phyloP scores from a whole-genome alignment of 106 monocot genomes.

The Allium sativum region DNA sequence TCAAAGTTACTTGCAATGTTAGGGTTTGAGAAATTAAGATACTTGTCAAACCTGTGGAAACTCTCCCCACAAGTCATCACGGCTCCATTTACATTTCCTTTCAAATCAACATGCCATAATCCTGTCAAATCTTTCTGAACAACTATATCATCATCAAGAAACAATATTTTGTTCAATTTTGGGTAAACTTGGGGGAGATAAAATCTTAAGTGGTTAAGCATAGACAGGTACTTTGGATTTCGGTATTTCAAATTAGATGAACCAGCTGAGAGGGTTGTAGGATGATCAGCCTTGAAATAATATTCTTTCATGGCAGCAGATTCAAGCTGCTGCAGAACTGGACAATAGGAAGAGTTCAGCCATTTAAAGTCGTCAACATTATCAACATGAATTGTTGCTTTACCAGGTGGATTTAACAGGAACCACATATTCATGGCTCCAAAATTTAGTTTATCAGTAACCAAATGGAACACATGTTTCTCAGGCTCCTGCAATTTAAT shows the following conservation, averaged over 20 bases:
- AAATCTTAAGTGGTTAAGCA: constrained; percentile 69
- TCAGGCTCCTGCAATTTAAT: constrained; percentile 55
- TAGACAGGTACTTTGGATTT: constrained; percentile 68
- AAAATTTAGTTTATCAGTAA: constrained; percentile 78
- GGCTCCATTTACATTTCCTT: constrained; percentile 65
- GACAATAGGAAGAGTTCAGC: constrained; percentile 74
- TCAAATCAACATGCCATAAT: constrained; percentile 47
- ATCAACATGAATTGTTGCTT: constrained; percentile 70
- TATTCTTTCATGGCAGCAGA: constrained; percentile 77
- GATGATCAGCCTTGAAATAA: constrained; percentile 60
- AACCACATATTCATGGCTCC: constrained; percentile 94
- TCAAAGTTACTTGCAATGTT: constrained; percentile 51
- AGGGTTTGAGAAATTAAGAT: constrained; percentile 64
- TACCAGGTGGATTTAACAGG: constrained; percentile 60
- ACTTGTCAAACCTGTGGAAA: constrained; percentile 62
- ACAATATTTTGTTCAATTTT: constrained; percentile 58
- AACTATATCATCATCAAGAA: constrained; percentile 73
- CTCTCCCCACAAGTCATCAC: constrained; percentile 72
- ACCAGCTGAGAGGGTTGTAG: constrained; percentile 59
- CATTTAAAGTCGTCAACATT: constrained; percentile 81
- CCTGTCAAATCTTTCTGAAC: constrained; percentile 58
- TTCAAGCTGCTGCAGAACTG: constrained; percentile 63
- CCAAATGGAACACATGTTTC: constrained; percentile 77
- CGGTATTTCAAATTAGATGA: constrained; percentile 60
- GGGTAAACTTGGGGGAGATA: constrained; percentile 68